A percentile compares a stretch with the other conserved stretches of the same genome.
Evolutionary conservation across 495 filamentous ascomycete genomes (phyloP).

Genomic region (Tirmania nivea): DNA sequence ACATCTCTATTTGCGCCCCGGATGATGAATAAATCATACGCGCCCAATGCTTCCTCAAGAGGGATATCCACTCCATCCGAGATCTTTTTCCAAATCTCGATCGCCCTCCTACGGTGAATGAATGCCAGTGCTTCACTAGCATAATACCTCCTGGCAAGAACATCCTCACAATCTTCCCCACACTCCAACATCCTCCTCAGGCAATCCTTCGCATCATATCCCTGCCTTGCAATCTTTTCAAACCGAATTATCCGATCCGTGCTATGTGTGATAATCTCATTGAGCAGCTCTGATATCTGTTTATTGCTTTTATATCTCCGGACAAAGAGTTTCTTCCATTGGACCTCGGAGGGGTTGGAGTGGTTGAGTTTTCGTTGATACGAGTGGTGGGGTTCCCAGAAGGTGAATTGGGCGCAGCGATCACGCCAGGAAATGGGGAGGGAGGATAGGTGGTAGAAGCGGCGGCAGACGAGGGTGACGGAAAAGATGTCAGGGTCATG

Average conservation of each 20-base stretch:
- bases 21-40: constrained; percentile 73
- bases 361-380: constrained; percentile 33
- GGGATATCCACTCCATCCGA: constrained; percentile 29
- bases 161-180: constrained; percentile 40
- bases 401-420: constrained; percentile 47
- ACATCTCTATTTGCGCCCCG: constrained; percentile 47
- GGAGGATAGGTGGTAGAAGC: constrained; percentile 40
- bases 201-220: constrained; percentile 76
- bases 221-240: constrained; percentile 42
- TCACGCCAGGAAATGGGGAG: constrained; percentile 59
- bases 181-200: constrained; percentile 30
- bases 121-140: constrained; percentile 46
- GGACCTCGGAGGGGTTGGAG: constrained; percentile 25
- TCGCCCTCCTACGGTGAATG: constrained; percentile 60
- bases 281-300: constrained; percentile 34
- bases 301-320: constrained; percentile 33
- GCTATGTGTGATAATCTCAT: constrained; percentile 48
- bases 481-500: constrained; percentile 29
- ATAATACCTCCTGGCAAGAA: constrained; percentile 68
- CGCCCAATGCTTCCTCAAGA: constrained; percentile 53
- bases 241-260: constrained; percentile 45
- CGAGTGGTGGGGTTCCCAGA: constrained; percentile 49
- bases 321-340: constrained; percentile 61
- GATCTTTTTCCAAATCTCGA: constrained; percentile 50
- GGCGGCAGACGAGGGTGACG: constrained; percentile 32